A percentile compares a stretch with the other conserved stretches of the same genome.
These are phyloP conservation scores for Zangia roseola DNA, from an alignment of 768 basidiomycete species.

Conservation along the genomic window DNA sequence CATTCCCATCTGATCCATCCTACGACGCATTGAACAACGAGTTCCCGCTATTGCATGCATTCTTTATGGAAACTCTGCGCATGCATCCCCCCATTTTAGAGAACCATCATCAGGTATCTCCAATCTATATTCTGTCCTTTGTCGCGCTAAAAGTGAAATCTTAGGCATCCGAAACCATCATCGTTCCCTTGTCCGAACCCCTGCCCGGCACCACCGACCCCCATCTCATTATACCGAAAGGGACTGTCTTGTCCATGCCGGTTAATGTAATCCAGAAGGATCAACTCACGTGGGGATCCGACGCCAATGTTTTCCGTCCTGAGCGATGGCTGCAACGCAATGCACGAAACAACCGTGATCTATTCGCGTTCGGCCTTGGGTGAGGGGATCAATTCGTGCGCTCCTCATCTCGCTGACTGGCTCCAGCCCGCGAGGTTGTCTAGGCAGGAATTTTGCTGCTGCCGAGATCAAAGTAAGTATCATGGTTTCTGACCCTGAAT, in stretches of 20 bases:
- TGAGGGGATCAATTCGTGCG: slow-evolving; percentile 25
- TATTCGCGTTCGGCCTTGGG: slow-evolving; percentile 62
- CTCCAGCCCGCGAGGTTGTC: slow-evolving; percentile 55
- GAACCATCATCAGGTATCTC: slow-evolving; percentile 58
- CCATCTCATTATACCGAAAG: slow-evolving; percentile 52
- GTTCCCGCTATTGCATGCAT: slow-evolving; percentile 57
- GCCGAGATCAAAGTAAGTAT: slow-evolving; percentile 56
- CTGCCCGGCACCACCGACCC: slow-evolving; percentile 43
- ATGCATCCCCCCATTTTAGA: slow-evolving; percentile 62
- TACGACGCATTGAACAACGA: slow-evolving; percentile 50
- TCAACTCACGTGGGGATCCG: slow-evolving; percentile 55
- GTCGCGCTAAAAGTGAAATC: slow-evolving; percentile 2
- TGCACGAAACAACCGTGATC: slow-evolving; percentile 37
- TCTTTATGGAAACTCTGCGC: slow-evolving; percentile 60
- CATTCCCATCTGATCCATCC: slow-evolving; percentile 43
- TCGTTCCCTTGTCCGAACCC: slow-evolving; percentile 54
- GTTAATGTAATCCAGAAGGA: slow-evolving; percentile 59
- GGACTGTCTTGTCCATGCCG: slow-evolving; percentile 53
- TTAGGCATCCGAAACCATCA: slow-evolving; percentile 51
- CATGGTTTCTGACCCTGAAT: slow-evolving; percentile 20
- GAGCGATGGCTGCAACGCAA: slow-evolving; percentile 58
- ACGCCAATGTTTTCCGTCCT: slow-evolving; percentile 56
- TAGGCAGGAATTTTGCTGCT: slow-evolving; percentile 57
- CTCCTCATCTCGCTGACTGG: slow-evolving; percentile 11
- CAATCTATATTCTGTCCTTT: background rate